Evolutionary conservation across 2,329 filamentous ascomycete species (phyloP).

Genomic region (Xylariaceae sp.): DNA sequence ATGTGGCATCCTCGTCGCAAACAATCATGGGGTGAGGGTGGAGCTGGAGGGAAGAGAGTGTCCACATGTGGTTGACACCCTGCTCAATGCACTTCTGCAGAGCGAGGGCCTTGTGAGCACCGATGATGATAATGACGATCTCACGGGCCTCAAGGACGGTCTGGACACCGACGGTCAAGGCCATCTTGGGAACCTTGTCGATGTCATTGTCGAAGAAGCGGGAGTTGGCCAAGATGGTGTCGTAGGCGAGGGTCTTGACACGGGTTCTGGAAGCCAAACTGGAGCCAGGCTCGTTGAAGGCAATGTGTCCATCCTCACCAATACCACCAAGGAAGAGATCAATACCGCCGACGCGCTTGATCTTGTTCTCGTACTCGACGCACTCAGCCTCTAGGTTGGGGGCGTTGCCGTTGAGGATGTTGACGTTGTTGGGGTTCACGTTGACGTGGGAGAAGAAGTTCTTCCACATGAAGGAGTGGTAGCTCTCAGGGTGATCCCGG

Average conservation of each 20-base stretch:
- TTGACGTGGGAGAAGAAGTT: conserved; percentile 85
- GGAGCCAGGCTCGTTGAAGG: conserved; percentile 85
- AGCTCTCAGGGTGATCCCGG: conserved; percentile 76
- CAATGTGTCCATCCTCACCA: conserved; percentile 80
- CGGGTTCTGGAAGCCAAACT: conserved; percentile 71
- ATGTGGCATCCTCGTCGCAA: conserved; percentile 73
- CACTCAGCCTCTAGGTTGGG: conserved; percentile 71
- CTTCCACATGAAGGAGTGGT: conserved; percentile 92
- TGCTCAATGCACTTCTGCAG: conserved; percentile 76
- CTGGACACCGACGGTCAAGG: conserved; percentile 77
- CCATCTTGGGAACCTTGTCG: conserved; percentile 70
- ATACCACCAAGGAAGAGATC: conserved; percentile 83
- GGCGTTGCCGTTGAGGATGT: conserved; percentile 79
- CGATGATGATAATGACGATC: conserved; percentile 76
- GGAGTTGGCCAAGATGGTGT: conserved; percentile 80
- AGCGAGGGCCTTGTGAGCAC: conserved; percentile 74
- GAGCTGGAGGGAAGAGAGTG: conserved; percentile 72
- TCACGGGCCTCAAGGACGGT: conserved; percentile 77
- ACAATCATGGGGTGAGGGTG: conserved; percentile 79
- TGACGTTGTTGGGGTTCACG: conserved; percentile 73
- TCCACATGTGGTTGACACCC: conserved; percentile 88
- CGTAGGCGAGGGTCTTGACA: conserved; percentile 81
- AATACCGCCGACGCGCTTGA: conserved; percentile 69
- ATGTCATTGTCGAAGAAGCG: conserved; percentile 76
- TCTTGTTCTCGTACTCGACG: conserved; percentile 72